These are phyloP conservation scores for Mycena capillaripes DNA, from an alignment of 768 basidiomycete genomes.

Conservation along the genomic window DNA sequence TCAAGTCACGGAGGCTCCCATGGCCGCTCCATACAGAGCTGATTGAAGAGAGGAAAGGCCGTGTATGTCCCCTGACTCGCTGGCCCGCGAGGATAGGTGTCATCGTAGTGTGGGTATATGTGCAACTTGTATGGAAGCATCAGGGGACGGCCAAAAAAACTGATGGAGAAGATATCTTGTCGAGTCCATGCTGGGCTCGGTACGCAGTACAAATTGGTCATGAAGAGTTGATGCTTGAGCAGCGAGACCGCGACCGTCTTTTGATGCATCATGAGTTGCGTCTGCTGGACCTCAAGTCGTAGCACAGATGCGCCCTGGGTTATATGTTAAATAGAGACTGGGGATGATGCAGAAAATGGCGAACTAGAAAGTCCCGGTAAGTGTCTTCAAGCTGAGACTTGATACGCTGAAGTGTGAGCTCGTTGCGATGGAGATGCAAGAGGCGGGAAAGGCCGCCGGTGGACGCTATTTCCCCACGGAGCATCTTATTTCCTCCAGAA, in stretches of 20 bases:
- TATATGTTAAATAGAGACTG: neutral
- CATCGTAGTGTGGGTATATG: neutral
- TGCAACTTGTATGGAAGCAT: constrained; percentile 12
- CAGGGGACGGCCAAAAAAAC: too few species aligned
- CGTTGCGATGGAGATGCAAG: neutral
- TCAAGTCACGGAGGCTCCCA: too few species aligned
- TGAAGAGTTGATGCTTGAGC: neutral
- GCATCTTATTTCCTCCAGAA: neutral
- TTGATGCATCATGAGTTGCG: neutral
- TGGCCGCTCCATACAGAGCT: neutral
- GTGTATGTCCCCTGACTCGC: constrained; percentile 11
- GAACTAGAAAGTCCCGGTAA: neutral
- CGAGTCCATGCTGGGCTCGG: too few species aligned
- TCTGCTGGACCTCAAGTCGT: neutral
- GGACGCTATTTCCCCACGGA: neutral
- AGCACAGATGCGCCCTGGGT: neutral
- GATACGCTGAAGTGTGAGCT: neutral
- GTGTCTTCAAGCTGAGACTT: neutral
- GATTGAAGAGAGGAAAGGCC: neutral
- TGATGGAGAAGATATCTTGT: too few species aligned
- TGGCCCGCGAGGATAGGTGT: constrained; percentile 1
- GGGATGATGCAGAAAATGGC: neutral
- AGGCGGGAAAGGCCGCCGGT: neutral
- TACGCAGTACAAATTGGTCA: too few species aligned
- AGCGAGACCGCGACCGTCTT: neutral